Evolutionary conservation across 495 filamentous ascomycete genomes (phyloP).

Genomic region (Penicillium antarcticum): DNA sequence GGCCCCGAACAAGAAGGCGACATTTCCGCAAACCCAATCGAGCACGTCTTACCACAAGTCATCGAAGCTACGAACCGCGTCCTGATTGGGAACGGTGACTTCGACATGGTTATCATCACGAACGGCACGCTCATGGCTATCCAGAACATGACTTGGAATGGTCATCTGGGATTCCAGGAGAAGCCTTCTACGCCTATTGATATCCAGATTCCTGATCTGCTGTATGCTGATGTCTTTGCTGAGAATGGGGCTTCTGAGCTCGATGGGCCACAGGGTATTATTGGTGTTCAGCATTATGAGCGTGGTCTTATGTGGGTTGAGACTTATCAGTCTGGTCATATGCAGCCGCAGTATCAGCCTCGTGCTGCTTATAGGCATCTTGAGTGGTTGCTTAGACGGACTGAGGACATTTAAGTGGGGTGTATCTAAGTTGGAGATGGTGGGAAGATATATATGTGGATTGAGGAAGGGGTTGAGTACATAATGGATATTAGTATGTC

Average conservation of each 20-base stretch:
- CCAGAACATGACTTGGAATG: constrained; percentile 70
- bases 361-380: constrained; percentile 64
- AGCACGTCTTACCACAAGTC: constrained; percentile 54
- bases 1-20: constrained; percentile 39
- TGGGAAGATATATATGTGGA: background rate
- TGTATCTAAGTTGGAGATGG: background rate
- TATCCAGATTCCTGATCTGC: constrained; percentile 34
- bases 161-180: constrained; percentile 55
- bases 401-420: constrained; percentile 30
- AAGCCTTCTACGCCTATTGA: constrained; percentile 37
- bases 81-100: constrained; percentile 56
- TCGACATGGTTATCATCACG: constrained; percentile 59
- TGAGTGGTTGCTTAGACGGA: constrained; percentile 63
- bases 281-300: constrained; percentile 65
- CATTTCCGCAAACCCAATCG: constrained; percentile 39
- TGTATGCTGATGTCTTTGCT: constrained; percentile 27
- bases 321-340: constrained; percentile 59
- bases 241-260: constrained; percentile 24
- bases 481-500: background rate
- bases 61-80: constrained; percentile 61
- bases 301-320: constrained; percentile 67
- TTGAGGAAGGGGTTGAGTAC: background rate
- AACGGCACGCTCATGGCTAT: constrained; percentile 62
- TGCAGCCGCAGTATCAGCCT: constrained; percentile 67
- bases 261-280: constrained; percentile 48